phyloP scores from a whole-genome alignment of 208 protist genomes.

The Porcisia hertigi region DNA sequence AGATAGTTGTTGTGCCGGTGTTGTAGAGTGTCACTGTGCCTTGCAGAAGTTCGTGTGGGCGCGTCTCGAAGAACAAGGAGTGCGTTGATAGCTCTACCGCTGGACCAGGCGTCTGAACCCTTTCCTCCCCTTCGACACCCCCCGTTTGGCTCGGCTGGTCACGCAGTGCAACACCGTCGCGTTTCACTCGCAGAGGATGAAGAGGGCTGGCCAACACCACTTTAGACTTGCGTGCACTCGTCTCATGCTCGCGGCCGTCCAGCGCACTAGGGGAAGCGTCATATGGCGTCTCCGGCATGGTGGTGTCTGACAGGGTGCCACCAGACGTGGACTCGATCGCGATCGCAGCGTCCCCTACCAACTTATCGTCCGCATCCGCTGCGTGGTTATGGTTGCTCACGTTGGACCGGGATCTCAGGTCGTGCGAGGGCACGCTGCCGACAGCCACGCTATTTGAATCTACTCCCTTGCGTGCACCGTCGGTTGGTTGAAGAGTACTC shows the following conservation, averaged over 20 bases:
- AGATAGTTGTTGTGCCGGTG: conserved; percentile 69
- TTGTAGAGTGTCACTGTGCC: conserved; percentile 57
- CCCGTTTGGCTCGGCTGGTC: not conserved
- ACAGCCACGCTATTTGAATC: not conserved
- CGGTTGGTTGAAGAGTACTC: not conserved
- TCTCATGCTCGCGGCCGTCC: not conserved
- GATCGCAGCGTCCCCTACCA: not conserved
- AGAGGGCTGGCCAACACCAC: conserved; percentile 1
- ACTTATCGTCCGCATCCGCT: not conserved
- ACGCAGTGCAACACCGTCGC: not conserved
- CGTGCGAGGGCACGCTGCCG: not conserved
- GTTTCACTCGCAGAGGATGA: conserved; percentile 22
- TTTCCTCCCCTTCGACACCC: conserved; percentile 8
- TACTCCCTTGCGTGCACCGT: not conserved
- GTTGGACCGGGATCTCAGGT: not conserved
- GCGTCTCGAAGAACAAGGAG: conserved; percentile 50
- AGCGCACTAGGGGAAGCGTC: not conserved
- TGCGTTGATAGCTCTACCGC: conserved; percentile 61
- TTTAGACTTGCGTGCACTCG: not conserved
- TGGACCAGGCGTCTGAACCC: conserved; percentile 18
- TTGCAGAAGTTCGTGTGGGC: conserved; percentile 63
- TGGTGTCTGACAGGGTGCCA: conserved; percentile 5
- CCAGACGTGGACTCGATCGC: not conserved
- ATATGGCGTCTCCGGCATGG: not conserved
- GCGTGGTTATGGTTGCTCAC: not conserved